Conservation (phyloP, 23 red algal genomes). For the Pyropia yezoensis region DNA sequence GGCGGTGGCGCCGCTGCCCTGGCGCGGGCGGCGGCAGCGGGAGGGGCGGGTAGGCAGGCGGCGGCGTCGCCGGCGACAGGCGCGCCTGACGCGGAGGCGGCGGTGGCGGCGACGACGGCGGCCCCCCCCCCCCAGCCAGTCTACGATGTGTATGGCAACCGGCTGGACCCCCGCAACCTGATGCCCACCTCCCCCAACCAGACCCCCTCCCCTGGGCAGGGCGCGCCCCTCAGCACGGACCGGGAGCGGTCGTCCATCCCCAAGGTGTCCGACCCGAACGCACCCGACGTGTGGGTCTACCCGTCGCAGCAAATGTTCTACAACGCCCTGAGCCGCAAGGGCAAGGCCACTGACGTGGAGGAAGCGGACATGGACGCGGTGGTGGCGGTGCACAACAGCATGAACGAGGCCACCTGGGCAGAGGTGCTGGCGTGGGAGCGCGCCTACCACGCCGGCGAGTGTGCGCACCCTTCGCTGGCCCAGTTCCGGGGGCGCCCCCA, state of each 20-base stretch:
- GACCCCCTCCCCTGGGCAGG: slow-evolving; percentile 64
- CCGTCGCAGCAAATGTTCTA: slow-evolving; percentile 82
- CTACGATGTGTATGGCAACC: slow-evolving; percentile 73
- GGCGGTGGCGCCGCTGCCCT: no score
- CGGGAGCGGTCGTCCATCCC: slow-evolving; percentile 59
- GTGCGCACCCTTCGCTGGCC: slow-evolving; percentile 25
- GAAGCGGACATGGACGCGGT: slow-evolving; percentile 67
- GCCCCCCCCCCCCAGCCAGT: neutral
- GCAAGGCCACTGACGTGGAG: slow-evolving; percentile 55
- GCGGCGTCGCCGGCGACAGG: no score
- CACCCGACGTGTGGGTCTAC: slow-evolving; percentile 42
- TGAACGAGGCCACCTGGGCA: slow-evolving; percentile 78
- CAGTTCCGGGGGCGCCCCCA: slow-evolving; percentile 48
- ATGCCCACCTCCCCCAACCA: slow-evolving; percentile 74
- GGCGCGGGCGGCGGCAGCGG: no score
- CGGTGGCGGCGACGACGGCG: no score
- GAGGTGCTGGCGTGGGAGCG: slow-evolving; percentile 62
- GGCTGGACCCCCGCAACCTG: slow-evolving; percentile 45
- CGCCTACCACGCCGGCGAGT: slow-evolving; percentile 54
- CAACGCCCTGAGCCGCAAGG: slow-evolving; percentile 72
- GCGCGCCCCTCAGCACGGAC: slow-evolving; percentile 27
- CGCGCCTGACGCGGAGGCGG: no score
- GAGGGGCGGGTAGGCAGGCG: no score
- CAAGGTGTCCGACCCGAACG: slow-evolving; percentile 9
- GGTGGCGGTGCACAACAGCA: slow-evolving; percentile 65